A percentile compares a stretch with the other conserved stretches of the same genome.
Conservation (phyloP, 1,284 basidiomycete species). For the Earliella scabrosa region DNA sequence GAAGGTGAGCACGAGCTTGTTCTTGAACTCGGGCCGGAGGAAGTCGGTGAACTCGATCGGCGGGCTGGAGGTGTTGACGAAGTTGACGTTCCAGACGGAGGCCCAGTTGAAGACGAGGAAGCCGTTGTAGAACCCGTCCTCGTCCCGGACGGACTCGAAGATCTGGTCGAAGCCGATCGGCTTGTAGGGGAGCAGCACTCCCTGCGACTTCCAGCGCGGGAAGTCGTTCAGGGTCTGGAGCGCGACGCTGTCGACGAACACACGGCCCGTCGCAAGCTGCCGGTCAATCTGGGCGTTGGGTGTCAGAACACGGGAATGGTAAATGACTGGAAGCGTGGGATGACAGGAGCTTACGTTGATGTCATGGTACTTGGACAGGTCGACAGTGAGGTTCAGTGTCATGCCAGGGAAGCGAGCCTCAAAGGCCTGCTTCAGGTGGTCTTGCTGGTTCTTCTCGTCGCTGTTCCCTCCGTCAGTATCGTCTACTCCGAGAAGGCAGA, state of each 20-base stretch:
- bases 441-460: neutral
- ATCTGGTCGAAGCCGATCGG: neutral
- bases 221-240: neutral
- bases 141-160: neutral
- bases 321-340: too few species aligned
- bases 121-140: neutral
- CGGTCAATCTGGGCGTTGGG: neutral
- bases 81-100: neutral
- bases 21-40: neutral
- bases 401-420: neutral
- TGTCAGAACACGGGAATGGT: neutral
- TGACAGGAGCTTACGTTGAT: neutral
- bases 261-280: neutral
- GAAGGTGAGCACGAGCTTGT: neutral
- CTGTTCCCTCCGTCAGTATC: neutral
- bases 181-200: neutral
- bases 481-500: neutral
- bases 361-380: neutral
- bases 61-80: neutral
- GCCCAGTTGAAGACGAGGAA: neutral
- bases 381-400: neutral
- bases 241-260: neutral
- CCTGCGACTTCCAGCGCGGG: constrained; percentile 1
- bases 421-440: neutral
- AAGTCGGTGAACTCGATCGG: neutral